Base-by-base conservation (phyloP, 176 grass and related monocot genomes). In the Canna indica region DNA sequence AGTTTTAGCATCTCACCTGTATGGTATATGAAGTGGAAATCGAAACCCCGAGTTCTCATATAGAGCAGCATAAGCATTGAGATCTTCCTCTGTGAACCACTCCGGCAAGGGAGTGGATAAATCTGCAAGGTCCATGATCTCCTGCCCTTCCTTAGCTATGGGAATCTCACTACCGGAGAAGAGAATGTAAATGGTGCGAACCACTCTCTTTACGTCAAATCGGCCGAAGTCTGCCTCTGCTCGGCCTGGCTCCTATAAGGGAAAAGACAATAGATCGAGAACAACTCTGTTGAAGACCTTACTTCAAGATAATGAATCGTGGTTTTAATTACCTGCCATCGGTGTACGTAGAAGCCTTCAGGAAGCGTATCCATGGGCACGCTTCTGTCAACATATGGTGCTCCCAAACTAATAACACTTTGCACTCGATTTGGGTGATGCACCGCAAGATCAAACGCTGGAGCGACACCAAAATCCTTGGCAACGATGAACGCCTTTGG, bases 11-110 rank as follows among this genome's bases (percentile, higher is more conserved):
- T 27, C 26, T 81, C 64, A 93, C 86, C 90, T 79, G 66, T 95
- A 89, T 70, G 86, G 81, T 63, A 95, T 86, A 41, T 90, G 68
- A 27, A 95, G 70, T 20, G 83, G 86, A 67, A 86, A 89, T 7
- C 52, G 46, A 42, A 95, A 90, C 22, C 86, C 81, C 0, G 86
- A 86, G n/a, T 84, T 95, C 73, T 86, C 81, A 28, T 95, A 87
- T 27, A 87, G 81, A 54, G 79, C 73, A 1, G 83, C 28, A 22
- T 95, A 87, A 24, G 52, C 52, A 25, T 36, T 45, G 71, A 90
- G 81, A 32, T 95, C 83, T 65, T 82, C 77, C 78, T 88, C 80
- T 0, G 74, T 74, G 74, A 91, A 88, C 89, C 85, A 91, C 25
- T 83, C 69, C 3, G 79, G 81, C 29, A 87, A 81, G 5, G 86